Conservation (phyloP, 2,329 filamentous ascomycete genomes). For the Fusarium stilboides region DNA sequence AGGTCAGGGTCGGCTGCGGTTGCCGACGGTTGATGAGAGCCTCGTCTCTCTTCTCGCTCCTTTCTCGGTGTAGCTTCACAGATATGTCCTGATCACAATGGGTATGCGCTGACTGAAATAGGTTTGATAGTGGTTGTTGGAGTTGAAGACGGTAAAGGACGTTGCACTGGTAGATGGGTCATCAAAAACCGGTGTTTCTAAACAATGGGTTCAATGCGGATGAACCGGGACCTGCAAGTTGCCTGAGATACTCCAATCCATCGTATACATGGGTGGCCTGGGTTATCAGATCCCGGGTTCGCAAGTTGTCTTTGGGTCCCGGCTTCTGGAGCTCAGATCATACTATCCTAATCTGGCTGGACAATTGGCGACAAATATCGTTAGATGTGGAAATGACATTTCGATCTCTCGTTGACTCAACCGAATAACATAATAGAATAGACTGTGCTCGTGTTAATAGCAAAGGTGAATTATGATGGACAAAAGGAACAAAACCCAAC, state of each 20-base stretch:
- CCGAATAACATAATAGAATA: neutral
- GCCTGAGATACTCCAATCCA: constrained; percentile 9
- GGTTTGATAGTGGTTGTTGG: neutral
- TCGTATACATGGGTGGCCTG: neutral
- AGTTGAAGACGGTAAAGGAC: neutral
- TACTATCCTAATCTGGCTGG: constrained; percentile 19
- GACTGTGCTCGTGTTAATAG: constrained; percentile 4
- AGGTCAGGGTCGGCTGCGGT: constrained; percentile 18
- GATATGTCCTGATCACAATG: constrained; percentile 1
- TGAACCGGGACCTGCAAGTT: constrained; percentile 18
- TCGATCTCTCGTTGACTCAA: constrained; percentile 1
- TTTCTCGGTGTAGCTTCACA: constrained; percentile 12
- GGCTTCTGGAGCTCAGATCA: constrained; percentile 32
- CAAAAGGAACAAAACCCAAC: constrained; percentile 42
- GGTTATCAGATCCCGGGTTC: constrained; percentile 18
- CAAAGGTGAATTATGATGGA: constrained; percentile 33
- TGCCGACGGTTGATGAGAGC: constrained; percentile 25
- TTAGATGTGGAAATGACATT: neutral
- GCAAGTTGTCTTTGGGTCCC: constrained; percentile 13
- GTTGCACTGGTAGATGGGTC: neutral
- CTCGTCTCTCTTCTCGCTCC: constrained; percentile 21
- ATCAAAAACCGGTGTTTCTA: constrained; percentile 7
- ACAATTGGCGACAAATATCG: neutral
- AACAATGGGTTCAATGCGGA: constrained; percentile 4
- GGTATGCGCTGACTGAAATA: neutral